A percentile compares a stretch with the other conserved stretches of the same genome.
phyloP scores from a whole-genome alignment of 1,284 basidiomycete species.

The Pterulicium gracile region DNA sequence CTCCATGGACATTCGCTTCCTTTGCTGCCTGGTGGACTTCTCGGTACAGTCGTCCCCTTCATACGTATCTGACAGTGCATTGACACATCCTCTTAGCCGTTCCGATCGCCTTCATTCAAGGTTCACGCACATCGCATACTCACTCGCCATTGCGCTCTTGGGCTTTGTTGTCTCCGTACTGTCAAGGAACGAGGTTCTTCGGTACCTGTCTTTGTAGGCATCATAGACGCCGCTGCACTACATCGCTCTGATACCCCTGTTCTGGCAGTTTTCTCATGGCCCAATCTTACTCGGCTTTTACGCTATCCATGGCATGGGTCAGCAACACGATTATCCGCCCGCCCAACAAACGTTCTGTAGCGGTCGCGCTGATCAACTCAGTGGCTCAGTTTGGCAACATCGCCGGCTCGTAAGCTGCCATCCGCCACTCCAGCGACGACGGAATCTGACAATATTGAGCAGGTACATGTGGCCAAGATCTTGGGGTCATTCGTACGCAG shows the following conservation, averaged over 20 bases:
- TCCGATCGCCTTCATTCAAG: slow-evolving; percentile 54
- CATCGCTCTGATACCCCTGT: neutral
- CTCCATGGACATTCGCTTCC: slow-evolving; percentile 68
- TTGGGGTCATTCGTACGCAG: slow-evolving; percentile 27
- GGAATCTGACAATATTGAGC: too few species aligned
- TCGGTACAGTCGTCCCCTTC: slow-evolving; percentile 25
- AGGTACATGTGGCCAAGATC: slow-evolving; percentile 32
- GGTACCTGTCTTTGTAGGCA: neutral
- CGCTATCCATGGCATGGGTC: slow-evolving; percentile 63
- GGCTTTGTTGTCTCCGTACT: slow-evolving; percentile 67
- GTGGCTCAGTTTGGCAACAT: slow-evolving; percentile 70
- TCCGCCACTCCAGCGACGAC: too few species aligned
- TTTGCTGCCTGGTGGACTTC: slow-evolving; percentile 39
- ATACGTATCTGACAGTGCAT: neutral
- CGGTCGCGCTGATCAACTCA: slow-evolving; percentile 63
- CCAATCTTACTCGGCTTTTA: slow-evolving; percentile 61
- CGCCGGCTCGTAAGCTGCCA: slow-evolving; percentile 56
- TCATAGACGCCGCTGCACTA: neutral
- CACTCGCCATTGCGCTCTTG: slow-evolving; percentile 44
- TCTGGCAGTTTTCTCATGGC: slow-evolving; percentile 60
- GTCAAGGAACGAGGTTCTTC: slow-evolving; percentile 25
- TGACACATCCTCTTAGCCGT: slow-evolving; percentile 26
- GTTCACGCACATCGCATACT: slow-evolving; percentile 51
- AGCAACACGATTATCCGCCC: slow-evolving; percentile 58
- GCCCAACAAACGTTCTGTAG: slow-evolving; percentile 67